Evolutionary conservation across 2,329 filamentous ascomycete genomes (phyloP).

Genomic region (Trichoderma brevicompactum): DNA sequence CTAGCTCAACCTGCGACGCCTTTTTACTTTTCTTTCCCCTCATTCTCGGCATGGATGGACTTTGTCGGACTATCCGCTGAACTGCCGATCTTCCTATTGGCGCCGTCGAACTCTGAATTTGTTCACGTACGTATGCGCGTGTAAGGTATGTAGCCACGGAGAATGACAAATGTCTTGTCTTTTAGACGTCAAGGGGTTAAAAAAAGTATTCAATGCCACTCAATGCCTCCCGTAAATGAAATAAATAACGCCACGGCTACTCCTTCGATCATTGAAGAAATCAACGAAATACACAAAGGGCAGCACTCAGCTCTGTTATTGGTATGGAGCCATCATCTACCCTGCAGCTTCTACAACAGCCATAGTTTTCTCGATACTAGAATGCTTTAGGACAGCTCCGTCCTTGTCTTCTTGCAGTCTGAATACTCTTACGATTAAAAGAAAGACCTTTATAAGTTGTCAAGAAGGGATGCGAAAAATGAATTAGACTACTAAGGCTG

Average conservation of each 20-base stretch:
- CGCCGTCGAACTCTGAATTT: constrained; percentile 11
- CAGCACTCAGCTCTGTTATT: neutral
- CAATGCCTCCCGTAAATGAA: too few relatives aligned
- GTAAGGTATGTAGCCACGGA: neutral
- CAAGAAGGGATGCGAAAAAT: neutral
- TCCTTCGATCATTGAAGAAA: neutral
- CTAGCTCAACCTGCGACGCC: neutral
- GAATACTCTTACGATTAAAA: neutral
- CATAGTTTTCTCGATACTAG: neutral
- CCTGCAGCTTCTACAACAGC: constrained; percentile 6
- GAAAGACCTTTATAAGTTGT: neutral
- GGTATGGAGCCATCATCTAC: neutral
- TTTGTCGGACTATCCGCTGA: neutral
- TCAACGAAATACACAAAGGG: neutral
- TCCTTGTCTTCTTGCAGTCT: neutral
- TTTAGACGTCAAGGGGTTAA: too few relatives aligned
- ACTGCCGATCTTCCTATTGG: neutral
- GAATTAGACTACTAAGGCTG: neutral
- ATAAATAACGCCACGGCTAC: neutral
- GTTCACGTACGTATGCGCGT: neutral
- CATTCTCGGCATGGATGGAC: neutral
- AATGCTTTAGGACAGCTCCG: neutral
- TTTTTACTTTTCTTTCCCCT: constrained; percentile 9
- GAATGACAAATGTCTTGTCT: neutral
- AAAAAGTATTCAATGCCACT: too few relatives aligned